phyloP scores from a whole-genome alignment of 2,329 filamentous ascomycete species.

The Pseudopyricularia javanii region DNA sequence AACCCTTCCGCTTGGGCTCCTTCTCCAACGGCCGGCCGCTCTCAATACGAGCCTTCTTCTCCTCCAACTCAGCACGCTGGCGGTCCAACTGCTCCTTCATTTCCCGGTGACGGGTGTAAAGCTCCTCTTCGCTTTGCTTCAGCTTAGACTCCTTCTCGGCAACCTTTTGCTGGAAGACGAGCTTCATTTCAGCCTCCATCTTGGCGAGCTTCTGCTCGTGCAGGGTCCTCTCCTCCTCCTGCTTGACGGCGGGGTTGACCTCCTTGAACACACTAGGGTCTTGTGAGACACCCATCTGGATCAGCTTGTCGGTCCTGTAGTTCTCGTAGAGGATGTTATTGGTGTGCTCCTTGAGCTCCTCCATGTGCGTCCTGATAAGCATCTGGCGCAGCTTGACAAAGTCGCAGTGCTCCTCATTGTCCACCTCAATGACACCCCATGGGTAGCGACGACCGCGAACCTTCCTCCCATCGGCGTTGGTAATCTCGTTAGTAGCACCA shows the following conservation, averaged over 20 bases:
- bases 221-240: constrained; percentile 94
- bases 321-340: constrained; percentile 99
- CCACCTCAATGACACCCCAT: constrained; percentile 97
- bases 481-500: constrained; percentile 90
- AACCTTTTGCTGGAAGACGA: constrained; percentile 99
- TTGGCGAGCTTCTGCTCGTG: constrained; percentile 99
- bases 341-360: constrained; percentile 99
- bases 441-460: constrained; percentile 94
- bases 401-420: constrained; percentile 99
- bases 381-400: constrained; percentile 99
- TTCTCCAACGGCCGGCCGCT: constrained; percentile 93
- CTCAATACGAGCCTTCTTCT: constrained; percentile 95
- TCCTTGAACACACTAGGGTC: constrained; percentile 99
- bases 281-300: constrained; percentile 95
- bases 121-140: constrained; percentile 97
- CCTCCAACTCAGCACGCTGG: constrained; percentile 87
- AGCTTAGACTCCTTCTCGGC: constrained; percentile 99
- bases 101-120: constrained; percentile 94
- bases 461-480: constrained; percentile 81
- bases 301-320: constrained; percentile 99
- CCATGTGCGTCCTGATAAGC: constrained; percentile 99
- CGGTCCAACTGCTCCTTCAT: constrained; percentile 99
- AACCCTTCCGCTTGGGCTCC: constrained; percentile 97
- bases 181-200: constrained; percentile 99
- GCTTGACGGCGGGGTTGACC: constrained; percentile 99